phyloP scores from a whole-genome alignment of 805 yeast genomes.

The Candida mattraensis region DNA sequence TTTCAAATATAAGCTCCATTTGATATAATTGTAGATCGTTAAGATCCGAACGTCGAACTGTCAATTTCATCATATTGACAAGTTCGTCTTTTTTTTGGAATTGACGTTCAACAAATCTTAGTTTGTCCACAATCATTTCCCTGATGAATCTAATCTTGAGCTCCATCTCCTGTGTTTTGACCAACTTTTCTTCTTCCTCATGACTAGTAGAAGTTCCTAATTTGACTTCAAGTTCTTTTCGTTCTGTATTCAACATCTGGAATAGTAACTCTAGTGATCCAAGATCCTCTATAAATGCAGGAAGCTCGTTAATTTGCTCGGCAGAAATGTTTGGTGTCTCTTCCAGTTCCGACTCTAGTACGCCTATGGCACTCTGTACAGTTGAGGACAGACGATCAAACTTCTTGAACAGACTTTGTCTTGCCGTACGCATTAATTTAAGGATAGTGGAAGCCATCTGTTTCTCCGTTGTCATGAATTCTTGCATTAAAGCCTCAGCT shows the following conservation, averaged over 20 bases:
- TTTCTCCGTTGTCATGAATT: too few species aligned
- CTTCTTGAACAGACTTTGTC: too few species aligned
- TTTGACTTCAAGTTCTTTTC: too few species aligned
- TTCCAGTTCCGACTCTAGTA: too few species aligned
- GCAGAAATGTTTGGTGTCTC: constrained; percentile 36
- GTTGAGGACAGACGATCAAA: too few species aligned
- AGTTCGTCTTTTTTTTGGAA: constrained; percentile 28
- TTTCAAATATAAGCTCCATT: constrained; percentile 44
- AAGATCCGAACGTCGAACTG: constrained; percentile 5
- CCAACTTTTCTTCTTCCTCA: constrained; percentile 11
- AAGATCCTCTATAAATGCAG: constrained; percentile 36
- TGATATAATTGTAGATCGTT: constrained; percentile 33
- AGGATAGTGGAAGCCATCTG: too few species aligned
- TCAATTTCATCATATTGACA: constrained; percentile 15
- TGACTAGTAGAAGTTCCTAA: too few species aligned
- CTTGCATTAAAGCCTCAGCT: constrained; percentile 4
- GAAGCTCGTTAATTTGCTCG: constrained; percentile 37
- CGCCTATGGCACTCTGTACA: too few species aligned
- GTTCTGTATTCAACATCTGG: constrained; percentile 11
- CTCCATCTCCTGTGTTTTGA: constrained; percentile 36
- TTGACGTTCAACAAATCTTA: constrained; percentile 43
- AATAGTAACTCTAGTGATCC: constrained; percentile 34
- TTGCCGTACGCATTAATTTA: too few species aligned
- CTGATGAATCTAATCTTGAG: constrained; percentile 38
- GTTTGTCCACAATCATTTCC: constrained; percentile 38